A percentile compares a stretch with the other conserved stretches of the same genome.
These are phyloP conservation scores for Tylopilus subfusipes DNA, from an alignment of 768 basidiomycete species.

Conservation along the genomic window DNA sequence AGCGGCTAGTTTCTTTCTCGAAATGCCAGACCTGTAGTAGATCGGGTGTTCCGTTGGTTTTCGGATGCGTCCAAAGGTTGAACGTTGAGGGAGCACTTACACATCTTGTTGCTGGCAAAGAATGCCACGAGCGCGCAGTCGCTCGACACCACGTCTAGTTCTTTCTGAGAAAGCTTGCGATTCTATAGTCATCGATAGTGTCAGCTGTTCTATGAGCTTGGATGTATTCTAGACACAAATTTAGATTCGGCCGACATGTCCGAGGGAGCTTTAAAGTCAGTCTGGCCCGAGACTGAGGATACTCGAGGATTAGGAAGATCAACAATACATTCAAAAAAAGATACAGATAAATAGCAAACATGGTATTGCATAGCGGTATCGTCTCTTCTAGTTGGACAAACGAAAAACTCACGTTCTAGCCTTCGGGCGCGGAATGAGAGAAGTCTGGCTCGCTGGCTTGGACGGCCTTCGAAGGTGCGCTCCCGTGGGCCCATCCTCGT, in stretches of 20 bases:
- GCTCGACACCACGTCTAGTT: constrained; percentile 35
- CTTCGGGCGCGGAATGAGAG: constrained; percentile 26
- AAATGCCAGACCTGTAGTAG: constrained; percentile 31
- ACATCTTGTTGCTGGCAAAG: constrained; percentile 41
- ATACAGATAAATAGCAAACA: constrained; percentile 25
- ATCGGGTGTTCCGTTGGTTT: background rate
- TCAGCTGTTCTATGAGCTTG: background rate
- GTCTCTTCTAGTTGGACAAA: background rate
- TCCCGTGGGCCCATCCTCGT: constrained; percentile 1
- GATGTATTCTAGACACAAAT: background rate
- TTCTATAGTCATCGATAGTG: constrained; percentile 3
- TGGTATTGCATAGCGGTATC: constrained; percentile 7
- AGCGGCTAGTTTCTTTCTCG: constrained; percentile 55
- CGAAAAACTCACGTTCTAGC: constrained; percentile 9
- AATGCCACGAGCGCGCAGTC: constrained; percentile 32
- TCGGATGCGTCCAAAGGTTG: background rate
- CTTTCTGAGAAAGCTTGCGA: constrained; percentile 13
- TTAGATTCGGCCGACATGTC: background rate
- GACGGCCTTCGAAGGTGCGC: background rate
- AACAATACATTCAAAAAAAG: constrained; percentile 15
- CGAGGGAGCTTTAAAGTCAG: too few relatives aligned
- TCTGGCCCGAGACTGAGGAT: too few relatives aligned
- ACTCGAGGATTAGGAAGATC: background rate
- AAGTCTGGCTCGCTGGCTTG: constrained; percentile 17
- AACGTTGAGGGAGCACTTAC: constrained; percentile 48